These are phyloP conservation scores for Coriolopsis trogii DNA, from an alignment of 1,284 basidiomycete genomes.

Conservation along the genomic window DNA sequence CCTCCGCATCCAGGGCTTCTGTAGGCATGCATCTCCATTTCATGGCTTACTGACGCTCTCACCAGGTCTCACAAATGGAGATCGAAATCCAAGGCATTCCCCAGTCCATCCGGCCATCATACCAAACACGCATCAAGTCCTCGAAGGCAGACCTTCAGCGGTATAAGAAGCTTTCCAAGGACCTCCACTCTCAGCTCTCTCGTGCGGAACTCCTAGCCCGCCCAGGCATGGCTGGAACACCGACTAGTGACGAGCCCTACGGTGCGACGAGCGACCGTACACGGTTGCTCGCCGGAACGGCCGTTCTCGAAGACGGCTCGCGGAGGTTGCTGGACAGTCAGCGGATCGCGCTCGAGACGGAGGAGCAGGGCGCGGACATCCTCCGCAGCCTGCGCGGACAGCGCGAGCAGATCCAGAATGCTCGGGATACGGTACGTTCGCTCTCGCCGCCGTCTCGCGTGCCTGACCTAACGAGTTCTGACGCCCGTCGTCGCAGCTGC, in stretches of 20 bases:
- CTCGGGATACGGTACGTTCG: constrained; percentile 76
- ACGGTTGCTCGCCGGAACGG: constrained; percentile 77
- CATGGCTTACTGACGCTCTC: constrained; percentile 8
- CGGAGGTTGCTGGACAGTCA: constrained; percentile 89
- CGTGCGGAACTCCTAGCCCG: constrained; percentile 62
- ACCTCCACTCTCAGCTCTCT: constrained; percentile 58
- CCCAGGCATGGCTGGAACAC: constrained; percentile 42
- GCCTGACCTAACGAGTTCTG: background rate
- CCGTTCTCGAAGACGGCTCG: constrained; percentile 77
- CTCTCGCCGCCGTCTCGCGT: background rate
- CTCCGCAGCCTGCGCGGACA: constrained; percentile 85
- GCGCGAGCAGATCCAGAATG: constrained; percentile 94
- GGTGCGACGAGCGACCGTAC: constrained; percentile 66
- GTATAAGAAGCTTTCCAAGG: constrained; percentile 80
- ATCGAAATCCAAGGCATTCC: constrained; percentile 98
- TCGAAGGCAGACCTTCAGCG: constrained; percentile 75
- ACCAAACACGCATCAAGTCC: constrained; percentile 71
- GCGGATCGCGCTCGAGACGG: constrained; percentile 93
- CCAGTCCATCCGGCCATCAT: constrained; percentile 75
- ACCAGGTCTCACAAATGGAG: constrained; percentile 97
- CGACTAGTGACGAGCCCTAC: constrained; percentile 83
- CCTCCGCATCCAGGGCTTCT: background rate
- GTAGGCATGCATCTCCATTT: background rate
- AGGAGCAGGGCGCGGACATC: constrained; percentile 94
- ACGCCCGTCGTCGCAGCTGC: constrained; percentile 47